Percentiles rank a stretch among this genome's conserved stretches.
These are phyloP conservation scores for Symmetrospora coprosmae DNA, from an alignment of 768 basidiomycete species.

Conservation along the genomic window DNA sequence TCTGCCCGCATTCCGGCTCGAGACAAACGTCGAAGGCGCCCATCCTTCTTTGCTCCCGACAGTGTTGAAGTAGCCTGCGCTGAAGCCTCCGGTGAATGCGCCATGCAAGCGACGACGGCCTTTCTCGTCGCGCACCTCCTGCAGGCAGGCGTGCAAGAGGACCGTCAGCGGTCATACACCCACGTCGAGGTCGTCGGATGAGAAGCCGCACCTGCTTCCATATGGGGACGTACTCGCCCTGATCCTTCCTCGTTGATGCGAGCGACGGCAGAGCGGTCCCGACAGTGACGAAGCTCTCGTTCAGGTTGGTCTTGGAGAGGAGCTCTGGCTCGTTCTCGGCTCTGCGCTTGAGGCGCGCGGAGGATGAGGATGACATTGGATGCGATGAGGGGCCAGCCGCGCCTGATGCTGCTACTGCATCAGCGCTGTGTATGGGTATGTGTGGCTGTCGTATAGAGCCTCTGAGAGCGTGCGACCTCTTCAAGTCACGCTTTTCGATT, in stretches of 20 bases:
- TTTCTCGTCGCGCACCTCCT: conserved; percentile 92
- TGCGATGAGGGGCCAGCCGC: no score
- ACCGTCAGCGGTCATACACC: conserved; percentile 27
- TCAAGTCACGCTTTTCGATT: no score
- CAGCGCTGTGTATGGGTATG: no score
- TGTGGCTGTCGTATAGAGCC: no score
- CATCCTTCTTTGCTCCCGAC: conserved; percentile 99
- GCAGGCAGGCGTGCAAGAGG: conserved; percentile 75
- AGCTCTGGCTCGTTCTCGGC: conserved; percentile 52
- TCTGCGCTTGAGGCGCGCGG: conserved; percentile 66
- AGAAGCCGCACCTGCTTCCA: conserved; percentile 75
- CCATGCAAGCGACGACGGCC: conserved; percentile 86
- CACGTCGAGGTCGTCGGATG: conserved; percentile 39
- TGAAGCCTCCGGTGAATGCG: conserved; percentile 95
- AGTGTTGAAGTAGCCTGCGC: conserved; percentile 89
- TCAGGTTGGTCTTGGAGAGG: conserved; percentile 53
- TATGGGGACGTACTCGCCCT: conserved; percentile 82
- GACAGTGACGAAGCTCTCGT: conserved; percentile 75
- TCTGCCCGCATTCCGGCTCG: conserved; percentile 37
- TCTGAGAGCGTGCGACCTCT: no score
- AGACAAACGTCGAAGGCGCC: conserved; percentile 82
- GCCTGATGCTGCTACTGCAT: no score
- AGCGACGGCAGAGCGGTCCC: conserved; percentile 87
- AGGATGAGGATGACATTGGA: no score
- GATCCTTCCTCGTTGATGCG: conserved; percentile 67